Conservation (phyloP, 2,329 filamentous ascomycete species). For the Colletotrichum siamense region DNA sequence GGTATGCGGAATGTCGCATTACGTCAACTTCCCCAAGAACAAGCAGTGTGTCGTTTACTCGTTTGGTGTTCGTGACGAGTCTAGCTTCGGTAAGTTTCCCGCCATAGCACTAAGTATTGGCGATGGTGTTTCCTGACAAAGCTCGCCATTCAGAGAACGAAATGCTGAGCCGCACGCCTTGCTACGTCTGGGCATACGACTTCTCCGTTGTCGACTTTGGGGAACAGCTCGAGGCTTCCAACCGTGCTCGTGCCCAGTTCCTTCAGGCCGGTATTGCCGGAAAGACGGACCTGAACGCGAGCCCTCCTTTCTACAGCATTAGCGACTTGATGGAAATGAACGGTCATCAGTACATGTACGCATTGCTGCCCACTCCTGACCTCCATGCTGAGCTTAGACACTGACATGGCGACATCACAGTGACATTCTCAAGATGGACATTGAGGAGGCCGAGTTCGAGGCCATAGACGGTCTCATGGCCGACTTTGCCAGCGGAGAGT, state of each 20-base stretch:
- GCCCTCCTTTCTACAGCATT: slow-evolving; percentile 38
- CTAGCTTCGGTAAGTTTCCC: slow-evolving; percentile 34
- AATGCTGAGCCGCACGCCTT: slow-evolving; percentile 41
- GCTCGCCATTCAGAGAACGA: slow-evolving; percentile 31
- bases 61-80: slow-evolving; percentile 42
- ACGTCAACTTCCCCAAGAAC: slow-evolving; percentile 29
- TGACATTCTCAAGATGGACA: slow-evolving; percentile 46
- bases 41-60: slow-evolving; percentile 40
- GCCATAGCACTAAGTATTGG: too few relatives aligned
- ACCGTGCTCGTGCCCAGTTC: slow-evolving; percentile 34
- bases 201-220: slow-evolving; percentile 39
- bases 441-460: slow-evolving; percentile 40
- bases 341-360: slow-evolving; percentile 39
- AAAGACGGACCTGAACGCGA: slow-evolving; percentile 27
- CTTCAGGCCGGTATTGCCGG: slow-evolving; percentile 34
- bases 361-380: neutral
- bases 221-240: slow-evolving; percentile 27
- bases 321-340: slow-evolving; percentile 41
- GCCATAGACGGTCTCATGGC: slow-evolving; percentile 30
- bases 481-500: slow-evolving; percentile 24
- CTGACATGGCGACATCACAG: slow-evolving; percentile 21
- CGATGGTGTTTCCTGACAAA: neutral
- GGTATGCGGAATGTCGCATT: slow-evolving; percentile 45
- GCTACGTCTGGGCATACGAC: slow-evolving; percentile 44
- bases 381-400: neutral